Base-by-base conservation (phyloP, 495 filamentous ascomycete species). In the Trypethelium eluteriae region DNA sequence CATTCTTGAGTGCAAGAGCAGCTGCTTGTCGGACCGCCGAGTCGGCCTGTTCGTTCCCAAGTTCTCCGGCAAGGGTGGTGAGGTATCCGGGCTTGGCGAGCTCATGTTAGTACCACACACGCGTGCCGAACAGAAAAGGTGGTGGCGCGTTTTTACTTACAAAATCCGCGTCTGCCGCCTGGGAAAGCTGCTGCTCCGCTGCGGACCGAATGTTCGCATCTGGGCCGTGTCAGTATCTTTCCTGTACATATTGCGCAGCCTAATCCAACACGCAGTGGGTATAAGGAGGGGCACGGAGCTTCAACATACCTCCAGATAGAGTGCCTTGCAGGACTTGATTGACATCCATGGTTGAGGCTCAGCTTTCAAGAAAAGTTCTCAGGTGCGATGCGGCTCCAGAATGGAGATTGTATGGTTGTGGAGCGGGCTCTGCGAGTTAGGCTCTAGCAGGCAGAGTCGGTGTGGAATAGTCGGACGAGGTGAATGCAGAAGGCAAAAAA, bases 1-100 rank as follows among this genome's bases (percentile, higher is more conserved):
- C 86, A 81, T 98, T 98, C 81, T 98, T 98, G 73, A 98, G 79
- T 61, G 93, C 92, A 71, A 98, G 85, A 89, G 92, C 94, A 66
- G 94, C 94, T 65, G 94, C 93, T 64, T 88, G 86, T 82, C 94
- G 87, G 71, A 96, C 91, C 76, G 89, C 88, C 56, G 89, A 80
- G 68, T 90, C 83, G 70, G 88, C 85, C 65, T 84, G 83, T 70
- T 98, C 95, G 79, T 96, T 96, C 71, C 93, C 93, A 69, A 98
- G 86, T 76, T 94, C 91, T 79, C 90, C 86, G 63, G 90, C 91
- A 70, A 98, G 88, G 65, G 92, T 94, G 69, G 86, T 82, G 66
- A 98, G 85, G 79, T 98, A 98, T 78, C 85, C 83, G 67, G 93
- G 86, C 94, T 98, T 69, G 74, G 76, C 70, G 62, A 72, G 59